phyloP scores from a whole-genome alignment of 441 rosid species.

The Iberis amara region DNA sequence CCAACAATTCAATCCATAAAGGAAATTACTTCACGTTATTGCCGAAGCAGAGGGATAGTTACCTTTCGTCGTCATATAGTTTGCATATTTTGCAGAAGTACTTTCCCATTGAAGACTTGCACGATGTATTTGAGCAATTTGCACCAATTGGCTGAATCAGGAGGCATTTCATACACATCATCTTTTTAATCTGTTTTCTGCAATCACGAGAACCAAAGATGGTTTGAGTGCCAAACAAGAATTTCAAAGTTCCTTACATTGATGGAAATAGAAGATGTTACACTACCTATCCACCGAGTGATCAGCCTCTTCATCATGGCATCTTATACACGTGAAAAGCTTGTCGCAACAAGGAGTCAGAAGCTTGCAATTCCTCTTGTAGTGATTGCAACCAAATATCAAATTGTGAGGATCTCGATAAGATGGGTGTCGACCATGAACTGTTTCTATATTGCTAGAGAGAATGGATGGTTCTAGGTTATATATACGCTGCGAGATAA shows the following conservation, averaged over 20 bases:
- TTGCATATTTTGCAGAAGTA: slow-evolving; percentile 86
- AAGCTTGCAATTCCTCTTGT: slow-evolving; percentile 87
- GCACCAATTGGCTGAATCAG: slow-evolving; percentile 81
- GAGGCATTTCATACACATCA: slow-evolving; percentile 96
- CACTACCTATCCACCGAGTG: slow-evolving; percentile 88
- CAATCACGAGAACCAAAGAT: slow-evolving; percentile 22
- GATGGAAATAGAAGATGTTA: slow-evolving; percentile 2
- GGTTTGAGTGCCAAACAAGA: slow-evolving; percentile 16
- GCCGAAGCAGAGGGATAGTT: slow-evolving; percentile 2
- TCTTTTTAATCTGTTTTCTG: slow-evolving; percentile 90
- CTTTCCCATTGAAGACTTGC: slow-evolving; percentile 76
- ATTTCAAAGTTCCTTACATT: slow-evolving; percentile 5
- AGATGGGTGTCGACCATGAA: slow-evolving; percentile 60
- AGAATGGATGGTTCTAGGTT: slow-evolving; percentile 27
- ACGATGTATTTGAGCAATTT: slow-evolving; percentile 61
- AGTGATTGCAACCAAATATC: slow-evolving; percentile 85
- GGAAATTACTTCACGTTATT: background rate
- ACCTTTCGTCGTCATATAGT: slow-evolving; percentile 96
- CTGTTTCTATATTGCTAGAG: slow-evolving; percentile 44
- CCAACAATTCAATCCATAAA: background rate
- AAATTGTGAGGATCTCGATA: slow-evolving; percentile 60
- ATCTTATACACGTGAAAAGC: slow-evolving; percentile 77
- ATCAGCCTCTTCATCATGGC: slow-evolving; percentile 93
- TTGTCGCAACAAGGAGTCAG: slow-evolving; percentile 87
- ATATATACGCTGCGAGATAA: slow-evolving; percentile 64